A percentile compares a stretch with the other conserved stretches of the same genome.
Conservation (phyloP, 495 filamentous ascomycete species). For the Aspergillus ostianus region DNA sequence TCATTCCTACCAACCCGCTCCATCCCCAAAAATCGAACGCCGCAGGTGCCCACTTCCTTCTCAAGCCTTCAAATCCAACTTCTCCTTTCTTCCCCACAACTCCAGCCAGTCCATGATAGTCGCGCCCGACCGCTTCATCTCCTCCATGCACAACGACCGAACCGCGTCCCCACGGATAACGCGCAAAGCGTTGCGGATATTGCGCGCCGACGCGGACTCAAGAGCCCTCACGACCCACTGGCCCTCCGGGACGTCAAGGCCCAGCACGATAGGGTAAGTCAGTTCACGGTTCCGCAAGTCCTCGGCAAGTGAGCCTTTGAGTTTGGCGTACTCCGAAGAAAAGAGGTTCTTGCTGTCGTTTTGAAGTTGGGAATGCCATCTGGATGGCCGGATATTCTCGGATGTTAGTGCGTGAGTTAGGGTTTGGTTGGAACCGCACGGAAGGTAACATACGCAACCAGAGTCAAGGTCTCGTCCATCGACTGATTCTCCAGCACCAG, state of each 20-base stretch:
- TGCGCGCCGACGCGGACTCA: constrained; percentile 16
- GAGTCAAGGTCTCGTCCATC: constrained; percentile 20
- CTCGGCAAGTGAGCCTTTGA: constrained; percentile 29
- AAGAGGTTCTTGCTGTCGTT: constrained; percentile 37
- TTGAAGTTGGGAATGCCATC: constrained; percentile 32
- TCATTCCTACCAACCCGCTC: too few species aligned
- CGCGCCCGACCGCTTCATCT: constrained; percentile 16
- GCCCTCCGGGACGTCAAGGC: constrained; percentile 20
- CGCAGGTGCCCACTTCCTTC: constrained; percentile 36
- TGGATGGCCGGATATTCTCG: neutral
- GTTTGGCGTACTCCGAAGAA: constrained; percentile 27
- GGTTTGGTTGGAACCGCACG: neutral
- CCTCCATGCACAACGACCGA: constrained; percentile 15
- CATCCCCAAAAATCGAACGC: too few species aligned
- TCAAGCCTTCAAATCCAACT: constrained; percentile 19
- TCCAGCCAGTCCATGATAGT: constrained; percentile 20
- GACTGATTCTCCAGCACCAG: constrained; percentile 20
- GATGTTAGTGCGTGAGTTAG: neutral
- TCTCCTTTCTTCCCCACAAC: constrained; percentile 21
- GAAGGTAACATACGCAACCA: constrained; percentile 19
- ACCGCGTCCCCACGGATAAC: constrained; percentile 21
- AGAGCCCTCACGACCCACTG: constrained; percentile 20
- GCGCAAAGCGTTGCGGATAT: constrained; percentile 18
- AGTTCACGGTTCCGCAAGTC: constrained; percentile 32
- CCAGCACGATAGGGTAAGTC: constrained; percentile 29